These are phyloP conservation scores for Pythium volutum DNA, from an alignment of 352 stramenopile species.

Conservation along the genomic window DNA sequence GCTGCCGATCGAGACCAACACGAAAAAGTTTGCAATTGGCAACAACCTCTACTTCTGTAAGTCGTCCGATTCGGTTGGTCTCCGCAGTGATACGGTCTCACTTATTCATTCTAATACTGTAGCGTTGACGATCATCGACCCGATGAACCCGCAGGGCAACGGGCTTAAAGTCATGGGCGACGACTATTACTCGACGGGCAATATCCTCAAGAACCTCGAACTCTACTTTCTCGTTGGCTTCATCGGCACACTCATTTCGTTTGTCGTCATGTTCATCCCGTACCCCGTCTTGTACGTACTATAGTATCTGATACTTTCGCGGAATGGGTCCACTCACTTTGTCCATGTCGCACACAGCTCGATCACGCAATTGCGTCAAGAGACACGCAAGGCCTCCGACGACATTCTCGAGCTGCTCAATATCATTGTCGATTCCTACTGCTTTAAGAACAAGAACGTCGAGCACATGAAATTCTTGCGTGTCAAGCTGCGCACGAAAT, in stretches of 20 bases:
- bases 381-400: slow-evolving; percentile 46
- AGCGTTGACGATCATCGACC: slow-evolving; percentile 61
- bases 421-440: slow-evolving; percentile 81
- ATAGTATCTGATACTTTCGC: background rate
- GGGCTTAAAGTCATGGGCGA: slow-evolving; percentile 52
- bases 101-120: too few species aligned
- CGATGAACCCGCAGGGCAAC: slow-evolving; percentile 48
- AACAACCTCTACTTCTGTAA: slow-evolving; percentile 78
- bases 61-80: too few species aligned
- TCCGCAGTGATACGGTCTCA: too few species aligned
- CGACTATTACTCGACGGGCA: slow-evolving; percentile 42
- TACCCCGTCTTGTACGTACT: slow-evolving; percentile 45
- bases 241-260: slow-evolving; percentile 59
- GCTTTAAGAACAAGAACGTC: slow-evolving; percentile 61
- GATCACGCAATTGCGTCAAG: slow-evolving; percentile 42
- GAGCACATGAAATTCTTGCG: slow-evolving; percentile 82
- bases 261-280: slow-evolving; percentile 54
- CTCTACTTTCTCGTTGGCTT: slow-evolving; percentile 67
- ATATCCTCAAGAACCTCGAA: slow-evolving; percentile 60
- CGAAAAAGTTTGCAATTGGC: slow-evolving; percentile 74
- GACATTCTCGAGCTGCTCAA: slow-evolving; percentile 76
- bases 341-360: too few species aligned
- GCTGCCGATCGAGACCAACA: slow-evolving; percentile 57
- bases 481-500: slow-evolving; percentile 71
- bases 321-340: too few species aligned